Evolutionary conservation across 768 basidiomycete species (phyloP).

Genomic region (Naganishia vaughanmartiniae): DNA sequence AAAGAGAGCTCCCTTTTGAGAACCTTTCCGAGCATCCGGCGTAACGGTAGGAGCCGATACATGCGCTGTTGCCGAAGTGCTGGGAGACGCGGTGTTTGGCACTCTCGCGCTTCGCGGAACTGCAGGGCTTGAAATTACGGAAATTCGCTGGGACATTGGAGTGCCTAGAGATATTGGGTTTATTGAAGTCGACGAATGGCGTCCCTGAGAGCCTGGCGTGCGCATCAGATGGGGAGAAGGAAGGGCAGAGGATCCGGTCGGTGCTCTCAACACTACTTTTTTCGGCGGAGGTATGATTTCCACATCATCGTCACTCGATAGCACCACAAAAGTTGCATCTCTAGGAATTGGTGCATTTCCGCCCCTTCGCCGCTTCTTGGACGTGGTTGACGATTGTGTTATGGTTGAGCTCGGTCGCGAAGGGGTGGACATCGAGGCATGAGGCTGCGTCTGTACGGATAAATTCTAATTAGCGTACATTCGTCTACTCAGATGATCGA

Average conservation of each 20-base stretch:
- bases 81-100: background rate
- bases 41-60: background rate
- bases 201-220: background rate
- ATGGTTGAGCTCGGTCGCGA: background rate
- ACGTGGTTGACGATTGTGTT: background rate
- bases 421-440: background rate
- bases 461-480: background rate
- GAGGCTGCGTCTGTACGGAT: background rate
- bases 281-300: constrained; percentile 12
- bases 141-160: background rate
- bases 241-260: background rate
- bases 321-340: background rate
- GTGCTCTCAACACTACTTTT: background rate
- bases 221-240: background rate
- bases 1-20: constrained; percentile 5
- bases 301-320: constrained; percentile 10
- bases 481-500: background rate
- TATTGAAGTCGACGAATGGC: background rate
- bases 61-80: background rate
- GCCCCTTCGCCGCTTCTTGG: background rate
- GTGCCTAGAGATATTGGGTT: background rate
- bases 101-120: background rate
- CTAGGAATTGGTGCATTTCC: constrained; percentile 3
- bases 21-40: constrained; percentile 1
- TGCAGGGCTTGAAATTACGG: background rate